phyloP scores from a whole-genome alignment of 2,329 filamentous ascomycete genomes.

The Colletotrichum lindemuthianum region DNA sequence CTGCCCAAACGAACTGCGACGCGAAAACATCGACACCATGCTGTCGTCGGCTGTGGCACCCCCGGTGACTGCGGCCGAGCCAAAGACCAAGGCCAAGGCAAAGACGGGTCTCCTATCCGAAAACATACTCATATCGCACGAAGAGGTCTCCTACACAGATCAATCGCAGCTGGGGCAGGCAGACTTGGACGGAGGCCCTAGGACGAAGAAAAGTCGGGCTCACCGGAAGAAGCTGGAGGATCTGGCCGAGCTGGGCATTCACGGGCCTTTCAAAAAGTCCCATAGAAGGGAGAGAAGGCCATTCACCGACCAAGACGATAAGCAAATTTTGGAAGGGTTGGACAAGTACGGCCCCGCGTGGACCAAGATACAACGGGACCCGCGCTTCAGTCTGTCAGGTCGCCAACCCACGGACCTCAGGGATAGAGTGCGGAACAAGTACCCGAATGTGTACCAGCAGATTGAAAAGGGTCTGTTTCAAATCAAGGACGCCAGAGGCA shows the following conservation, averaged over 20 bases:
- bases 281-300: conserved; percentile 67
- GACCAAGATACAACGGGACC: conserved; percentile 72
- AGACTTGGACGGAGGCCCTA: conserved; percentile 49
- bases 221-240: conserved; percentile 67
- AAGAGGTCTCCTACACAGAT: conserved; percentile 45
- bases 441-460: conserved; percentile 65
- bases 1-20: conserved; percentile 69
- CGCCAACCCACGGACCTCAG: conserved; percentile 71
- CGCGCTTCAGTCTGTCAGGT: conserved; percentile 65
- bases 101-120: conserved; percentile 64
- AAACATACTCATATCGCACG: conserved; percentile 63
- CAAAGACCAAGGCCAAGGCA: conserved; percentile 50
- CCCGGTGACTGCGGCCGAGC: conserved; percentile 37
- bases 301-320: conserved; percentile 72
- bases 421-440: conserved; percentile 72
- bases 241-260: conserved; percentile 67
- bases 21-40: conserved; percentile 47
- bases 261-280: conserved; percentile 70
- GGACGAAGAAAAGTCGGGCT: conserved; percentile 61
- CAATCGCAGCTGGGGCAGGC: conserved; percentile 39
- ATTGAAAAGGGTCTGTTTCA: conserved; percentile 66
- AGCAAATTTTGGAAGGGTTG: conserved; percentile 69
- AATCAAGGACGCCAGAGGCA: conserved; percentile 52
- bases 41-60: conserved; percentile 29
- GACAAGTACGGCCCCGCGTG: conserved; percentile 70